Conservation (phyloP, 441 rosid species). For the Manihot esculenta region DNA sequence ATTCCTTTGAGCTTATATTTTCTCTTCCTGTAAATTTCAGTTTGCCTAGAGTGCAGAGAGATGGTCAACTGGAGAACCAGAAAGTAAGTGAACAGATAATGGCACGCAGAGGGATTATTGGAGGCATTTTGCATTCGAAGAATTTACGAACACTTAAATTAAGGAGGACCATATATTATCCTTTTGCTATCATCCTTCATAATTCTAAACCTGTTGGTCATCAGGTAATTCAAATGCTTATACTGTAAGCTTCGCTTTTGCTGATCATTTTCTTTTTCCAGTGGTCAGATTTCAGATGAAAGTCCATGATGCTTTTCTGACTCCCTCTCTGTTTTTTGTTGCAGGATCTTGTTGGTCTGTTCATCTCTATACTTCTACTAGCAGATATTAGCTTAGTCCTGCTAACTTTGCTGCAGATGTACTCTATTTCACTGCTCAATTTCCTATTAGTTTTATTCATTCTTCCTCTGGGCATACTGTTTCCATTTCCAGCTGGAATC, state of each 20-base stretch:
- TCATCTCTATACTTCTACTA: constrained; percentile 70
- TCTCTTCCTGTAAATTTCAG: constrained; percentile 28
- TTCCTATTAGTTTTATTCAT: constrained; percentile 62
- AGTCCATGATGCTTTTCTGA: constrained; percentile 6
- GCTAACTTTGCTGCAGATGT: constrained; percentile 83
- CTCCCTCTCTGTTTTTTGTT: constrained; percentile 11
- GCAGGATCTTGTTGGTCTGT: constrained; percentile 90
- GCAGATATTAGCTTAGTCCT: constrained; percentile 81
- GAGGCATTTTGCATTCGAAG: constrained; percentile 63
- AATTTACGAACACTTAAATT: constrained; percentile 59
- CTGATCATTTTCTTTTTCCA: constrained; percentile 6
- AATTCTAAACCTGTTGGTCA: constrained; percentile 88
- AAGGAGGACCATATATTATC: constrained; percentile 51
- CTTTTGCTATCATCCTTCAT: constrained; percentile 57
- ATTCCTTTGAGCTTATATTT: constrained; percentile 11
- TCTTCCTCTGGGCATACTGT: constrained; percentile 73
- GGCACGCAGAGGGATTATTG: constrained; percentile 41
- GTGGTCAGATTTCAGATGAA: not conserved
- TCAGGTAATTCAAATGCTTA: constrained; percentile 54
- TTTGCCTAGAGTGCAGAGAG: constrained; percentile 28
- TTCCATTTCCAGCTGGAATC: constrained; percentile 90
- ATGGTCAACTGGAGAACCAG: constrained; percentile 29
- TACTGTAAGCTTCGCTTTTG: not conserved
- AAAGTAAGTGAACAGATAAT: constrained; percentile 37
- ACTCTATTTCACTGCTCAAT: constrained; percentile 69